phyloP scores from a whole-genome alignment of 192 early-diverging fungal genomes.

The Linnemannia elongata region DNA sequence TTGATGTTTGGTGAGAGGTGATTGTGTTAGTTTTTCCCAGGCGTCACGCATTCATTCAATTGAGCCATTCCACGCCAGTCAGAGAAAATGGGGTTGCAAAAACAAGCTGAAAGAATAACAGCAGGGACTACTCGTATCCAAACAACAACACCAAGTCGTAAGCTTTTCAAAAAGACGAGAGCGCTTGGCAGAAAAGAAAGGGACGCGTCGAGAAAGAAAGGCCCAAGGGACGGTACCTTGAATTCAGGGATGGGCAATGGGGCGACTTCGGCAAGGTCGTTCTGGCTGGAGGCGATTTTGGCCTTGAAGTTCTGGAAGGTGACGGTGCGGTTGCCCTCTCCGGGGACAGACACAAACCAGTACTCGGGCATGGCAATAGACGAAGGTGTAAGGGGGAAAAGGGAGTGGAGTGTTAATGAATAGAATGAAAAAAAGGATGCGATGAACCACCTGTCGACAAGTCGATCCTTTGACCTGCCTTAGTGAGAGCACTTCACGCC shows the following conservation, averaged over 20 bases:
- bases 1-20: not conserved
- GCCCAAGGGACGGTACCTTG: constrained; percentile 70
- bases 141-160: not conserved
- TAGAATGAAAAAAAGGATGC: not conserved
- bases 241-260: constrained; percentile 92
- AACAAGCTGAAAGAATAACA: not conserved
- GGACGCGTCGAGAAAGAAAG: not conserved
- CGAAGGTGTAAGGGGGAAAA: not conserved
- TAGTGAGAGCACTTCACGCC: not conserved
- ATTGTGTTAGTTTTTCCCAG: constrained; percentile 2
- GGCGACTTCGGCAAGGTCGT: constrained; percentile 86
- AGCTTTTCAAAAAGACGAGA: not conserved
- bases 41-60: not conserved
- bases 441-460: not conserved
- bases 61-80: not conserved
- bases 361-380: constrained; percentile 49
- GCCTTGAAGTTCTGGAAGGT: constrained; percentile 78
- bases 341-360: constrained; percentile 77
- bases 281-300: constrained; percentile 70
- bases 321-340: constrained; percentile 81
- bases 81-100: not conserved
- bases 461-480: constrained; percentile 4
- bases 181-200: not conserved
- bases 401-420: not conserved
- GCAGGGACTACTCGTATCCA: not conserved